Percentiles rank a stretch among this genome's conserved stretches.
Conservation (phyloP, 1,139 yeast genomes). For the Debaryomycetaceae sp. region DNA sequence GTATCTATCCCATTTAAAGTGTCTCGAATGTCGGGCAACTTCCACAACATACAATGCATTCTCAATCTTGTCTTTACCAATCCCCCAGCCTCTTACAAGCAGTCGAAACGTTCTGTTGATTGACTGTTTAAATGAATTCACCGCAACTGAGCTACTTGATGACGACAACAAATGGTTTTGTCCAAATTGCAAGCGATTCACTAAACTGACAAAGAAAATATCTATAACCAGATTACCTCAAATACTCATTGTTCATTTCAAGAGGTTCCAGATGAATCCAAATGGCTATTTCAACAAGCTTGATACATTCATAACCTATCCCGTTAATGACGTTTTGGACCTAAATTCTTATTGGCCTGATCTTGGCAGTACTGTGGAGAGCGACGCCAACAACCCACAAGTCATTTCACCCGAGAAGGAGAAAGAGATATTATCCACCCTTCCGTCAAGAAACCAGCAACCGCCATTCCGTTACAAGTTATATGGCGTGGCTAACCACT, state of each 20-base stretch:
- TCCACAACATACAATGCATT: constrained; percentile 88
- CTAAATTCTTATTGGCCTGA: constrained; percentile 80
- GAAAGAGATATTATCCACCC: constrained; percentile 38
- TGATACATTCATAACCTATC: constrained; percentile 61
- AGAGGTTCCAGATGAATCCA: constrained; percentile 61
- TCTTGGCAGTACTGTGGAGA: constrained; percentile 24
- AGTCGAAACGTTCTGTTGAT: constrained; percentile 38
- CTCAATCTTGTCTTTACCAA: constrained; percentile 71
- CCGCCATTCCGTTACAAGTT: constrained; percentile 80
- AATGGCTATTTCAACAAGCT: constrained; percentile 52
- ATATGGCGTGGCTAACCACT: constrained; percentile 87
- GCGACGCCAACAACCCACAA: constrained; percentile 2
- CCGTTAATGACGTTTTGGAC: constrained; percentile 53
- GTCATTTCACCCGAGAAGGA: constrained; percentile 39
- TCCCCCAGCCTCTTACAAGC: constrained; percentile 42
- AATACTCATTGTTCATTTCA: constrained; percentile 70
- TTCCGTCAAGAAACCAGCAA: constrained; percentile 70
- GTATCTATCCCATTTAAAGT: constrained; percentile 73
- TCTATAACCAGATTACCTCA: constrained; percentile 71
- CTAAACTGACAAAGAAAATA: constrained; percentile 65
- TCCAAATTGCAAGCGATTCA: constrained; percentile 68
- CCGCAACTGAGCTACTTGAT: constrained; percentile 64
- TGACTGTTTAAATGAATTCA: constrained; percentile 70
- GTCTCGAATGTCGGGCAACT: constrained; percentile 71
- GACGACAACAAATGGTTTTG: constrained; percentile 90